A percentile compares a stretch with the other conserved stretches of the same genome.
Conservation (phyloP, 805 yeast species). For the Yamadazyma phyllophila region DNA sequence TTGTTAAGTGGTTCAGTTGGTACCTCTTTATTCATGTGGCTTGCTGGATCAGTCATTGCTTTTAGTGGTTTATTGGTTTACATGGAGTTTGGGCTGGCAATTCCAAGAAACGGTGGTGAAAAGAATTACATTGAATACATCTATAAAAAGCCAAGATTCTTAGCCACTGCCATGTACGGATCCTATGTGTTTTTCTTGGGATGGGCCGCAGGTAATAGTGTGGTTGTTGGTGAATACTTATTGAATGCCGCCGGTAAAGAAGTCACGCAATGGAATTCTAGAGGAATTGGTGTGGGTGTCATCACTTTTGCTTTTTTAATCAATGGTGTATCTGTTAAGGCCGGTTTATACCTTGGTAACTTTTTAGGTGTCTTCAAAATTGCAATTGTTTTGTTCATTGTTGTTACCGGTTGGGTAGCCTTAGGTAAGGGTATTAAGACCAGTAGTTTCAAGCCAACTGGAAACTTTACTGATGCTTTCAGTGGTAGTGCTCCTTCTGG, state of each 20-base stretch:
- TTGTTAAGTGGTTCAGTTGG: conserved; percentile 68
- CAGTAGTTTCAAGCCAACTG: conserved; percentile 48
- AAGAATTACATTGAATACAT: conserved; percentile 76
- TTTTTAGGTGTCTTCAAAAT: conserved; percentile 70
- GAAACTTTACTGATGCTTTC: conserved; percentile 60
- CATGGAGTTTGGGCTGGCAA: conserved; percentile 75
- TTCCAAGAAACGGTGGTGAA: conserved; percentile 84
- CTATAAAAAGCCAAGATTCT: conserved; percentile 64
- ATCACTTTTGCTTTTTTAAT: conserved; percentile 67
- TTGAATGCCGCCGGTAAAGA: conserved; percentile 70
- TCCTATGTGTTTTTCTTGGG: conserved; percentile 73
- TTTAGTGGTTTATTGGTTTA: conserved; percentile 56
- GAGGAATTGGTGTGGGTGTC: conserved; percentile 75
- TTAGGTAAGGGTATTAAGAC: conserved; percentile 65
- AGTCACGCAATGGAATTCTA: conserved; percentile 69
- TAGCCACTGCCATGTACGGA: conserved; percentile 61
- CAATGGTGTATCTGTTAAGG: conserved; percentile 58
- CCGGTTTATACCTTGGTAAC: conserved; percentile 64
- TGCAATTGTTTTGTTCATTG: conserved; percentile 64
- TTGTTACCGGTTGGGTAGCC: conserved; percentile 81
- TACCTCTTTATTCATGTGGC: conserved; percentile 68
- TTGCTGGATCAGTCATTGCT: conserved; percentile 69
- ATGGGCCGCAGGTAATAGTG: conserved; percentile 84
- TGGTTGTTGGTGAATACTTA: conserved; percentile 76
- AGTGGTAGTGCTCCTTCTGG: conserved; percentile 54